Evolutionary conservation across 208 protist genomes (phyloP), one percentile per base, ranked within the genome.

Genomic region (Herpetomonas samuelpessoai): DNA sequence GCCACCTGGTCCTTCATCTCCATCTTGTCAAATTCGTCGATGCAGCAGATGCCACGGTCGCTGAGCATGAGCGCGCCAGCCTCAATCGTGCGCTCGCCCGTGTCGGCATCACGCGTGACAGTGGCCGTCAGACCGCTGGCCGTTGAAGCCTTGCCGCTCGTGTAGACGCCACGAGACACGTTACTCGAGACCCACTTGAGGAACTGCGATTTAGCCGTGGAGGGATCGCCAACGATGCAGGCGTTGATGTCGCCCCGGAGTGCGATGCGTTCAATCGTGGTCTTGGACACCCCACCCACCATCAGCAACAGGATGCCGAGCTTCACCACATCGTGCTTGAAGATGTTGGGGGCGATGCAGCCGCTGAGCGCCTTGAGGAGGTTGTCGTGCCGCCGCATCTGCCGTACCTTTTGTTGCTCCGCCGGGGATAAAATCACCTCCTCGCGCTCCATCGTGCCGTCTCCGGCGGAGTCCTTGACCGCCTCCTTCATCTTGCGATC

Each of bases 21-120:
- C 98, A 99, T 99, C 83, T 99, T 99, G 74, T 99, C 99, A 76
- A 99, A 99, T 86, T 99, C 99, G 79, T 99, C 99, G 66, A 99
- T 99, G 78, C 98, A 99, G 90, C 98, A 99, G 27, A 99, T 95
- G 60, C 98, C 98, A 57, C 99, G 99, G 79, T 99, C 99, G 44
- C 98, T 99, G 3, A 99, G 83, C 98, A 99, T 99, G 2, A 99
- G 88, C 21, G 99, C 99, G 50, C 99, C 99, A 0, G 99, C 98
- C 74, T 99, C 99, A 48, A 99, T 99, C 16, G 88, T 97, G 72
- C 98, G 99, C 68, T 99, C 98, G 25, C 98, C 98, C 1, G 93
- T 99, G 65, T 99, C 98, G n/a, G 87, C 72, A 70, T 99, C 99
- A 47, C 91, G 95, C 4, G 96, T 92, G 4, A 99, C 98, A 27